Percentiles rank a stretch among this genome's conserved stretches.
Evolutionary conservation across 2,329 filamentous ascomycete species (phyloP).

Genomic region (Cladorrhinum sp.): DNA sequence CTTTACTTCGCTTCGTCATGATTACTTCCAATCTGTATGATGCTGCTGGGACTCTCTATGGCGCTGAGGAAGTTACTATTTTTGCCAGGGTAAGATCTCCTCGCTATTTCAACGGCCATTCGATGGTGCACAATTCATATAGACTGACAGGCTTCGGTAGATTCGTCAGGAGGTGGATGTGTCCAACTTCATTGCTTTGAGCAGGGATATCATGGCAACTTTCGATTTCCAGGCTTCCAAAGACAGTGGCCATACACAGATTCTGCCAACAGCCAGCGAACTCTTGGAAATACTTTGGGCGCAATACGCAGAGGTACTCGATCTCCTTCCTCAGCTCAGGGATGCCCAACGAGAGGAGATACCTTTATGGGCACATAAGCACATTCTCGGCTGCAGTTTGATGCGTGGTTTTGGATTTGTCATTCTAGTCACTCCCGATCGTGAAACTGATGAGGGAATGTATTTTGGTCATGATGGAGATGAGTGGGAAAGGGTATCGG

Average conservation of each 20-base stretch:
- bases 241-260: slow-evolving; percentile 67
- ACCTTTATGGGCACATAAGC: slow-evolving; percentile 54
- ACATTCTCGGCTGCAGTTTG: slow-evolving; percentile 75
- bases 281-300: slow-evolving; percentile 76
- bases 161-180: slow-evolving; percentile 62
- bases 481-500: slow-evolving; percentile 76
- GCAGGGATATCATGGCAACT: slow-evolving; percentile 67
- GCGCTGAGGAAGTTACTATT: slow-evolving; percentile 51
- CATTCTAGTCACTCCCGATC: slow-evolving; percentile 66
- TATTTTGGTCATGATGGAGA: slow-evolving; percentile 63
- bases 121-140: not conserved
- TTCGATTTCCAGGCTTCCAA: slow-evolving; percentile 79
- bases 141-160: slow-evolving; percentile 11
- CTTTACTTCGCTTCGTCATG: slow-evolving; percentile 68
- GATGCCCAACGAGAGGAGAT: slow-evolving; percentile 60
- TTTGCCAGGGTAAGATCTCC: slow-evolving; percentile 46
- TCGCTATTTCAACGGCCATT: not conserved
- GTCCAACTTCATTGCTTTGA: slow-evolving; percentile 60
- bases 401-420: slow-evolving; percentile 91
- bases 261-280: slow-evolving; percentile 67
- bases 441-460: slow-evolving; percentile 53
- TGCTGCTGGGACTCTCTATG: slow-evolving; percentile 54
- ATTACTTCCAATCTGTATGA: slow-evolving; percentile 69
- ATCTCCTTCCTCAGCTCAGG: slow-evolving; percentile 67
- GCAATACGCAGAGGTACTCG: slow-evolving; percentile 73